Conservation (phyloP, 2,329 filamentous ascomycete species). For the Arthrobotrys conoides region DNA sequence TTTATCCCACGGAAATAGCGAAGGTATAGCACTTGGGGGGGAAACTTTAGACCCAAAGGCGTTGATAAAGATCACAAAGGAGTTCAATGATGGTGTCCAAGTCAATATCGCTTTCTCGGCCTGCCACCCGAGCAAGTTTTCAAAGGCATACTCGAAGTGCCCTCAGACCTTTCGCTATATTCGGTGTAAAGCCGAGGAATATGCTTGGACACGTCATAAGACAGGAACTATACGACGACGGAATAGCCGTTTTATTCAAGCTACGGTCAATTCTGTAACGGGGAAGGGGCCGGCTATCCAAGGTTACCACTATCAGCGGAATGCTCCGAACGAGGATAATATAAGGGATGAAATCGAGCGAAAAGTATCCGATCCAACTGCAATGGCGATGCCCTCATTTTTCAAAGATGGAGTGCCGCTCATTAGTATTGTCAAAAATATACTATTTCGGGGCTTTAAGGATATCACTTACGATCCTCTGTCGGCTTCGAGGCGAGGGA, state of each 20-base stretch:
- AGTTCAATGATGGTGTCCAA: not conserved
- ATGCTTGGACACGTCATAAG: not conserved
- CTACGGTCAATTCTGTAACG: not conserved
- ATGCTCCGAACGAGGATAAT: not conserved
- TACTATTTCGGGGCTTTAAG: not conserved
- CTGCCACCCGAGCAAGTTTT: not conserved
- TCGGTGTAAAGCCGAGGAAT: not conserved
- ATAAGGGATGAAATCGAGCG: not conserved
- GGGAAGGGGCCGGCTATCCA: not conserved
- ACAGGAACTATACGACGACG: not conserved
- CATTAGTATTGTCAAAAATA: not conserved
- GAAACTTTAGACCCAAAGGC: not conserved
- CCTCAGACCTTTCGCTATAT: not conserved
- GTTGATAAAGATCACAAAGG: not conserved
- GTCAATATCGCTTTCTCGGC: constrained; percentile 4
- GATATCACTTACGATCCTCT: not conserved
- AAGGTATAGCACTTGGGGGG: not conserved
- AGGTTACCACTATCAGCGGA: not conserved
- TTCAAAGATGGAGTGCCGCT: not conserved
- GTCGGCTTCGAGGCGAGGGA: not conserved
- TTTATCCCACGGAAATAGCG: not conserved
- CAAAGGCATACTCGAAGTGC: not conserved
- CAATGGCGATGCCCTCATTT: not conserved
- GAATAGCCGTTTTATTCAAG: not conserved
- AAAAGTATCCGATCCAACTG: not conserved